Base-by-base conservation (phyloP, 164 flowering plant species). In the Vitis rotundifolia region DNA sequence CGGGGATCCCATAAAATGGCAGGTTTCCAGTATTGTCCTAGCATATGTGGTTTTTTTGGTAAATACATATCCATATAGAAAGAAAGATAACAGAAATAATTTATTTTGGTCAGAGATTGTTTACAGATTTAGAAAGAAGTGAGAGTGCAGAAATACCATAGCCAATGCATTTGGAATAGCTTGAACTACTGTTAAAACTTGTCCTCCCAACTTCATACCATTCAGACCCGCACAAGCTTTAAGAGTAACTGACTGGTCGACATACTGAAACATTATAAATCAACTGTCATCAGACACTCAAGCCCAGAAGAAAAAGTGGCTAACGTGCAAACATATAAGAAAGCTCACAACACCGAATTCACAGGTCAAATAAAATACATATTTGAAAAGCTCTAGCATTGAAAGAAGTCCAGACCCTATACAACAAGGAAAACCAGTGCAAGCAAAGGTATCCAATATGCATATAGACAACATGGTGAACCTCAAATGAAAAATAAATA, bases 211-310 rank as follows among this genome's bases (percentile, higher is more conserved):
- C 82, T 82, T 96, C 93, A 96, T 87, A 64, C 99, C 99, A 83
- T 88, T 91, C 76, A 96, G 77, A 56, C 94, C 98, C 71, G 97
- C 95, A 81, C 97, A 92, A 52, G 98, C 99, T 80, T 88, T 96
- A 22, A 70, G 78, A 67, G 97, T 88, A 63, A 89, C 77, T 64
- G 92, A 86, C 16, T 82, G 90, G 77, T 96, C 99, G 51, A 78
- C 77, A 82, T 91, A 96, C 99, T 96, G 96, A 58, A 70, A 72
- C 59, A 75, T 5, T 55, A 14, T 5, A 47, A 49, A 48, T 59
- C 22, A 53, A 7, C 16, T 54, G 49, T 22, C 50, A 54, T 29
- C 29, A 18, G 13, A 48, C 2, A 49, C 59, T 68, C 54, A 62
- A 51, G 19, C 16, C 68, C 51, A 16, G 57, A 55, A 64, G 50